Evolutionary conservation across 164 flowering plant genomes (phyloP).

Genomic region (Tetracentron sinense): DNA sequence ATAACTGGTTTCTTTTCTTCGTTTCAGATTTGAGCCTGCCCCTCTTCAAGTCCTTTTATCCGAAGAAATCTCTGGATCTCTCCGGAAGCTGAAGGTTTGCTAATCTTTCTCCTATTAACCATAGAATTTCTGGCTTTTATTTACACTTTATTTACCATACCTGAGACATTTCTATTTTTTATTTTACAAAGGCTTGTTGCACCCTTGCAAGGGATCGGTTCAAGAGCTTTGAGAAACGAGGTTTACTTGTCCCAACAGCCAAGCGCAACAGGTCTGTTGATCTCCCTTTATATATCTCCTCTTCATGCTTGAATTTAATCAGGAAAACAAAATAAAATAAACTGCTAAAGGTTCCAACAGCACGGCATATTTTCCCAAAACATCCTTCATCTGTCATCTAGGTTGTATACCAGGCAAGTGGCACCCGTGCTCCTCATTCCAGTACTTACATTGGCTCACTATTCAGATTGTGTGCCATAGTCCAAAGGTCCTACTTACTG

Average conservation of each 20-base stretch:
- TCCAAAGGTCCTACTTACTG: too few relatives aligned
- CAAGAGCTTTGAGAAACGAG: conserved; percentile 92
- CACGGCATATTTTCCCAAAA: too few relatives aligned
- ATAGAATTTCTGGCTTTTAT: background rate
- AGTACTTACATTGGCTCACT: too few relatives aligned
- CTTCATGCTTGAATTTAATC: background rate
- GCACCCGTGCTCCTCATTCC: too few relatives aligned
- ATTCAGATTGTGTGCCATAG: too few relatives aligned
- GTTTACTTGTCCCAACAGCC: conserved; percentile 59
- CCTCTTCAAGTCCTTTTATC: conserved; percentile 81
- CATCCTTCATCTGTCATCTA: too few relatives aligned
- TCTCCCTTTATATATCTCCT: background rate
- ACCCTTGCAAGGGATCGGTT: conserved; percentile 89
- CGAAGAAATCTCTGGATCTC: conserved; percentile 88
- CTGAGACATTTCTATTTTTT: background rate
- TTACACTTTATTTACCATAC: background rate
- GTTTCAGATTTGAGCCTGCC: conserved; percentile 81
- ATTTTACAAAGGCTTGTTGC: conserved; percentile 62
- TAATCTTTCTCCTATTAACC: background rate
- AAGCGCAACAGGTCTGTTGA: conserved; percentile 47
- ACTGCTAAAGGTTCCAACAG: background rate
- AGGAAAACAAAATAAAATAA: too few relatives aligned
- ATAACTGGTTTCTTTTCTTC: background rate
- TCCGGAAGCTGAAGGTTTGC: conserved; percentile 80
- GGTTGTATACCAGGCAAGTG: too few relatives aligned